These are phyloP conservation scores for Forsythia viridissima DNA, from an alignment of 257 asterid species.

Conservation along the genomic window DNA sequence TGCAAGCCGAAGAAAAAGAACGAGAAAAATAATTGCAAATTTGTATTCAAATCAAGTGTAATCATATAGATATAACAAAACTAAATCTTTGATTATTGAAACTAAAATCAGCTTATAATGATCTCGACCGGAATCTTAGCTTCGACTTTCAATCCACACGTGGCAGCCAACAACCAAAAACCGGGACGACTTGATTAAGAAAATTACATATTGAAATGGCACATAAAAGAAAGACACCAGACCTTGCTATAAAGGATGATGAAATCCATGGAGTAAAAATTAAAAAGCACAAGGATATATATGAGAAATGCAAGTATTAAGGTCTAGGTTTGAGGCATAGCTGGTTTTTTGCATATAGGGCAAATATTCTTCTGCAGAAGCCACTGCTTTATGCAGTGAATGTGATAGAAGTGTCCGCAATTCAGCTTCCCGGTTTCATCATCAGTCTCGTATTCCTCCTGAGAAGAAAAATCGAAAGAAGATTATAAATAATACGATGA, in stretches of 20 bases:
- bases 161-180: background rate
- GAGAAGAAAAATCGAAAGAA: slow-evolving; percentile 7
- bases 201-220: slow-evolving; percentile 16
- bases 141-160: background rate
- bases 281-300: slow-evolving; percentile 20
- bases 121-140: background rate
- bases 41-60: background rate
- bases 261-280: slow-evolving; percentile 32
- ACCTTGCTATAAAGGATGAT: slow-evolving; percentile 27
- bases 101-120: background rate
- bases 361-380: slow-evolving; percentile 68
- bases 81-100: background rate
- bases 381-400: slow-evolving; percentile 80
- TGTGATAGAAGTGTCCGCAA: slow-evolving; percentile 77
- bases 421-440: slow-evolving; percentile 75
- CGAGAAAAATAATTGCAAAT: background rate
- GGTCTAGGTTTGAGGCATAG: slow-evolving; percentile 36
- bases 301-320: slow-evolving; percentile 10
- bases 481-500: background rate
- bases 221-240: slow-evolving; percentile 31
- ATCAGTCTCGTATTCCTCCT: slow-evolving; percentile 76
- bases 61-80: background rate
- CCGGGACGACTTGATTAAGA: background rate
- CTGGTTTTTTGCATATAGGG: slow-evolving; percentile 76
- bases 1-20: background rate